phyloP scores from a whole-genome alignment of 306 rosid genomes.

The Alnus glutinosa region DNA sequence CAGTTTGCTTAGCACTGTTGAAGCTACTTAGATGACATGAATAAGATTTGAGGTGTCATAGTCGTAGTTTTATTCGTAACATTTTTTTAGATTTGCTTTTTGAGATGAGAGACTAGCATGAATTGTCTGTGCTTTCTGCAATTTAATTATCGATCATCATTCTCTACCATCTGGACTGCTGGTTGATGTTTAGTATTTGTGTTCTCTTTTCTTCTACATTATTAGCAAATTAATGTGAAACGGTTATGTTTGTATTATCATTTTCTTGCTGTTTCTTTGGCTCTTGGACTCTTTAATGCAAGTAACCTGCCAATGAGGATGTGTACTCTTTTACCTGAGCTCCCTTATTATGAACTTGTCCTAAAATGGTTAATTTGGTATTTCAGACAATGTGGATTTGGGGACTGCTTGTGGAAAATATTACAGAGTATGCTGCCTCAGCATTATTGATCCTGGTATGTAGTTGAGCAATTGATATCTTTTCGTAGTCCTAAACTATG shows the following conservation, averaged over 20 bases:
- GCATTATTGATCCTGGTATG: conserved; percentile 81
- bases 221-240: neutral
- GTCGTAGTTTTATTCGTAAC: too few relatives aligned
- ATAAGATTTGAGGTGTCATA: neutral
- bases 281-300: neutral
- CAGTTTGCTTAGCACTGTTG: too few relatives aligned
- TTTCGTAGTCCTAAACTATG: neutral
- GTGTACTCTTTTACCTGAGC: neutral
- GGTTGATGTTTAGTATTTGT: neutral
- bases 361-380: neutral
- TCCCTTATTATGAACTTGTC: neutral
- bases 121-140: neutral
- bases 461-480: neutral
- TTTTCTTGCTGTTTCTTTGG: neutral
- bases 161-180: neutral
- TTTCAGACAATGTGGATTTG: conserved; percentile 70
- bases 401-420: conserved; percentile 89
- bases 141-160: neutral
- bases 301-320: too few relatives aligned
- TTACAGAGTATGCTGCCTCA: conserved; percentile 84
- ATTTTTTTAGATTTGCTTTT: neutral
- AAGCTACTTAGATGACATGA: too few relatives aligned
- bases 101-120: neutral
- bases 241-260: neutral
- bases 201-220: neutral